phyloP scores from a whole-genome alignment of 768 basidiomycete species.

The Daedaleopsis nitida region DNA sequence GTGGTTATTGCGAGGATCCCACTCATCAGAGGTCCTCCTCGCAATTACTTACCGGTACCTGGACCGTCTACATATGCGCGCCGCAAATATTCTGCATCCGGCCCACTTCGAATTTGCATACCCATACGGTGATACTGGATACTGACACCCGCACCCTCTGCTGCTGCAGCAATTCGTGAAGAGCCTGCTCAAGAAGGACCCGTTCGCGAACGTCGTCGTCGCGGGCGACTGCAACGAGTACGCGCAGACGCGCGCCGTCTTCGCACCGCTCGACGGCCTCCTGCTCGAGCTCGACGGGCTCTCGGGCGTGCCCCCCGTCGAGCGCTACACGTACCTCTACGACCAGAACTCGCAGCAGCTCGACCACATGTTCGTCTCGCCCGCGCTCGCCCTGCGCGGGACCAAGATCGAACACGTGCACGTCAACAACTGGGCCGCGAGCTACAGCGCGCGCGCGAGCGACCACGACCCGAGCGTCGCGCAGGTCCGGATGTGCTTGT shows the following conservation, averaged over 20 bases:
- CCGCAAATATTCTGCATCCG: not conserved
- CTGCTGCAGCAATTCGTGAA: constrained; percentile 47
- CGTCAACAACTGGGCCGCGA: constrained; percentile 56
- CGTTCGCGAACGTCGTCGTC: constrained; percentile 49
- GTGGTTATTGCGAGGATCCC: too few species aligned
- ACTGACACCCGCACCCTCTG: not conserved
- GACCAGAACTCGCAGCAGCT: constrained; percentile 60
- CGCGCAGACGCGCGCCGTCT: constrained; percentile 53
- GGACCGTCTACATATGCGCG: too few species aligned
- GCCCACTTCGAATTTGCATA: too few species aligned
- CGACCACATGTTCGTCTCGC: constrained; percentile 55
- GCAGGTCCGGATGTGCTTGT: constrained; percentile 45
- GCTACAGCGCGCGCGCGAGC: constrained; percentile 43
- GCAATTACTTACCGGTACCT: too few species aligned
- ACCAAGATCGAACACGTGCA: constrained; percentile 57
- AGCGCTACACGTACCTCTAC: constrained; percentile 63
- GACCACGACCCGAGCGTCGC: constrained; percentile 65
- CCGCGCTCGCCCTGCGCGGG: constrained; percentile 38
- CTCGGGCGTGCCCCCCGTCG: constrained; percentile 45
- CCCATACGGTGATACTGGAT: not conserved
- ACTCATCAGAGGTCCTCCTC: too few species aligned
- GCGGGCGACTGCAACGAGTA: constrained; percentile 67
- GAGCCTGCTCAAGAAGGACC: constrained; percentile 44
- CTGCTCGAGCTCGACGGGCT: constrained; percentile 53
- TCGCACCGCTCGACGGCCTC: constrained; percentile 42